Percentiles rank a stretch among this genome's conserved stretches.
Conservation (phyloP, 2,329 filamentous ascomycete species). For the Metarhizium guizhouense region DNA sequence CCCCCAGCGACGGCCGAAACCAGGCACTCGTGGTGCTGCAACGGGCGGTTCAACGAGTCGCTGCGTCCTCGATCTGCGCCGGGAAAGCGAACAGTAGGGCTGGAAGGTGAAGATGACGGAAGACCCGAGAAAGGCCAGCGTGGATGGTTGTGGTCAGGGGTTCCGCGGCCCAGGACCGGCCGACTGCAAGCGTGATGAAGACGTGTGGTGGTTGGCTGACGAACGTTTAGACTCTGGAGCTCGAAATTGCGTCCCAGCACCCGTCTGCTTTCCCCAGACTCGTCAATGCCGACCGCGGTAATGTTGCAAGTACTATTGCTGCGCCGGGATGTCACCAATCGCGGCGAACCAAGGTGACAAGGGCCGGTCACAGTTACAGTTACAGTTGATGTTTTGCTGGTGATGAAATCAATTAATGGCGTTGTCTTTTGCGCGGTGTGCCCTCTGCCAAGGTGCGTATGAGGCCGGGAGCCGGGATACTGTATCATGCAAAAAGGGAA, state of each 20-base stretch:
- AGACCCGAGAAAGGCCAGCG: conserved; percentile 5
- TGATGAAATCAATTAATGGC: too few species aligned
- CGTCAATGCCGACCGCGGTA: neutral
- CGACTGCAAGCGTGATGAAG: neutral
- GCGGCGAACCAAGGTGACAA: neutral
- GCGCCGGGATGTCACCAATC: neutral
- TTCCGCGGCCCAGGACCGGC: conserved; percentile 2
- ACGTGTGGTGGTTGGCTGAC: conserved; percentile 3
- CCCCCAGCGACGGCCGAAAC: neutral
- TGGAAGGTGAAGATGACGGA: conserved; percentile 2
- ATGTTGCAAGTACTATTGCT: neutral
- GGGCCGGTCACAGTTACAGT: neutral
- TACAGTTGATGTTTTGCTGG: neutral
- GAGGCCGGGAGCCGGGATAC: too few species aligned
- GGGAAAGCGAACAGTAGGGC: conserved; percentile 4
- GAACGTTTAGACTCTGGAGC: neutral
- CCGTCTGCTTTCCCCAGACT: neutral
- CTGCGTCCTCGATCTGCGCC: conserved; percentile 2
- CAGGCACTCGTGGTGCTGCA: neutral
- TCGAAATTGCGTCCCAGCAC: conserved; percentile 4
- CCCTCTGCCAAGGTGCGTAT: too few species aligned
- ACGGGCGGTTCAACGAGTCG: neutral
- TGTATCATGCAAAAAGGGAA: neutral
- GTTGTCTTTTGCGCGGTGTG: too few species aligned
- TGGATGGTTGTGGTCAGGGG: conserved; percentile 5